A percentile compares a stretch with the other conserved stretches of the same genome.
These are phyloP conservation scores for Entoloma clypeatum DNA, from an alignment of 1,284 basidiomycete species.

Conservation along the genomic window DNA sequence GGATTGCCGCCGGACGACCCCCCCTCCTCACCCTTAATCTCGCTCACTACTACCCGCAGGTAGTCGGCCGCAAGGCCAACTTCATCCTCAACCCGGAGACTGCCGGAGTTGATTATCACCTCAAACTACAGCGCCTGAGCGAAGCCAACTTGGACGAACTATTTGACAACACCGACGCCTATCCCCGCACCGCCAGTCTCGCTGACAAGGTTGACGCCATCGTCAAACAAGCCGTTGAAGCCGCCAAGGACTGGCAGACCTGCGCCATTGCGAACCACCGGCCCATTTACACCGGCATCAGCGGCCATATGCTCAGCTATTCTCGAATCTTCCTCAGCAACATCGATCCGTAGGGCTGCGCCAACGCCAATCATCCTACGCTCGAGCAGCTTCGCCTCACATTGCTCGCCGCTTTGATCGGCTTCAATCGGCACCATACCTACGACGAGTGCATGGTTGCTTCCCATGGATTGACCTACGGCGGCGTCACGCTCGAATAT, in stretches of 20 bases:
- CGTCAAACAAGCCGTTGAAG: background rate
- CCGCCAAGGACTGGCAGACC: constrained; percentile 1
- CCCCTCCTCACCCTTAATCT: background rate
- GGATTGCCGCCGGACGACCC: no score
- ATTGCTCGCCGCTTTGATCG: background rate
- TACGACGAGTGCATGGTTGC: constrained; percentile 5
- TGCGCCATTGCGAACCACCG: constrained; percentile 1
- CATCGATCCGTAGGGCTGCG: background rate
- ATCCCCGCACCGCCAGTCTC: constrained; percentile 1
- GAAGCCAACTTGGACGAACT: background rate
- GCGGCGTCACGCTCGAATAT: background rate
- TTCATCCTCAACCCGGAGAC: constrained; percentile 1
- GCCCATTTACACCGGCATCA: background rate
- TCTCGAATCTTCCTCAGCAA: background rate
- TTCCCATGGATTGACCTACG: background rate
- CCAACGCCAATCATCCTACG: constrained; percentile 2
- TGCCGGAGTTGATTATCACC: background rate
- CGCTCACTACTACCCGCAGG: background rate
- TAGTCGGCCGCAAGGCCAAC: background rate
- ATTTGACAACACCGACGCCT: background rate
- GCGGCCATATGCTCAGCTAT: no score
- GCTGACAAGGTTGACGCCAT: background rate
- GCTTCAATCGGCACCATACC: background rate
- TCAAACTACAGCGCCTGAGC: constrained; percentile 1
- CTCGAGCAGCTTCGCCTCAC: constrained; percentile 3